These are phyloP conservation scores for Talaromyces sp. DNA, from an alignment of 2,329 filamentous ascomycete species.

Conservation along the genomic window DNA sequence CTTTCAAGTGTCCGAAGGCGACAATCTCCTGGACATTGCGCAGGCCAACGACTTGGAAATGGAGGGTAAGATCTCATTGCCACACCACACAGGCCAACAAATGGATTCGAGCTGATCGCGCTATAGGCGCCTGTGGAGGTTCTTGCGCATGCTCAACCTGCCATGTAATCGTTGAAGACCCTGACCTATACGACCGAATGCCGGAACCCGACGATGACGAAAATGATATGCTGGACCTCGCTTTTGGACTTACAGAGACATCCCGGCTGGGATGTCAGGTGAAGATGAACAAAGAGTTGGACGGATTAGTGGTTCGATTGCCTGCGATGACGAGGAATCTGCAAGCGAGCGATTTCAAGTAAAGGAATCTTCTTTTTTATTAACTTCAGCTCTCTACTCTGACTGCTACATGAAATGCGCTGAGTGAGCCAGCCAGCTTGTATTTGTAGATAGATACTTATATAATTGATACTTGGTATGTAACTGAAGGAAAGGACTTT, in stretches of 20 bases:
- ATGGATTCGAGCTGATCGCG: not conserved
- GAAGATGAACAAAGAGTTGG: slow-evolving; percentile 80
- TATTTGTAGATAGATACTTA: slow-evolving; percentile 15
- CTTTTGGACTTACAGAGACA: slow-evolving; percentile 85
- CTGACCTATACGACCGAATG: slow-evolving; percentile 71
- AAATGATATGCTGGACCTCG: slow-evolving; percentile 87
- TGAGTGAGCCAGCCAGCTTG: slow-evolving; percentile 1
- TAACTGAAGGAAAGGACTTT: slow-evolving; percentile 3
- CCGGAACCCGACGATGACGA: slow-evolving; percentile 72
- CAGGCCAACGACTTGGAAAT: slow-evolving; percentile 94
- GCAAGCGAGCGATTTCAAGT: slow-evolving; percentile 81
- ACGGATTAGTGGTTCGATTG: slow-evolving; percentile 78
- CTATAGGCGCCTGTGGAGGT: slow-evolving; percentile 75
- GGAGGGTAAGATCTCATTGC: slow-evolving; percentile 58
- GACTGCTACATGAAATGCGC: not conserved
- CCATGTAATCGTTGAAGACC: slow-evolving; percentile 76
- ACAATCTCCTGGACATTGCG: slow-evolving; percentile 92
- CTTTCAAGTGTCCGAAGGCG: slow-evolving; percentile 75
- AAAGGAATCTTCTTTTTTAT: not conserved
- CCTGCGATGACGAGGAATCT: slow-evolving; percentile 93
- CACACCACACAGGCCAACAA: not conserved
- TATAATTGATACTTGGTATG: slow-evolving; percentile 2
- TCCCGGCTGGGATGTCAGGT: slow-evolving; percentile 83
- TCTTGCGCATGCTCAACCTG: slow-evolving; percentile 91
- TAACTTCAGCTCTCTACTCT: slow-evolving; percentile 14